phyloP scores from a whole-genome alignment of 2,329 filamentous ascomycete genomes.

The Fusarium sp. region DNA sequence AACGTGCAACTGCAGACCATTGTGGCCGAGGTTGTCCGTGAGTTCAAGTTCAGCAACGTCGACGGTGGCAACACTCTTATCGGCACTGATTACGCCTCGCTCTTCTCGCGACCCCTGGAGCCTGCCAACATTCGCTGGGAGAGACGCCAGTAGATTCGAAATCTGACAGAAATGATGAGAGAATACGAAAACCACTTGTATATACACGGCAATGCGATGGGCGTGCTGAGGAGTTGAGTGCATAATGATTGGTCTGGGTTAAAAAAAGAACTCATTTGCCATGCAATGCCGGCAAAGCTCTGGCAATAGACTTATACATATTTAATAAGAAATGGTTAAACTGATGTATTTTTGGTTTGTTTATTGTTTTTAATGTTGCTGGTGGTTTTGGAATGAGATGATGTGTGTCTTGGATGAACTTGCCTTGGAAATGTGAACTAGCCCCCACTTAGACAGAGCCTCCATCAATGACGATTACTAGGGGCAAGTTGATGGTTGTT shows the following conservation, averaged over 20 bases:
- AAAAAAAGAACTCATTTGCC: slow-evolving; percentile 39
- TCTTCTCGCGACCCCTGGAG: slow-evolving; percentile 80
- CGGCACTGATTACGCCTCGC: slow-evolving; percentile 75
- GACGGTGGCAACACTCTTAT: slow-evolving; percentile 78
- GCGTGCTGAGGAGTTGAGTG: slow-evolving; percentile 44
- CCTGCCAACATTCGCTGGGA: slow-evolving; percentile 83
- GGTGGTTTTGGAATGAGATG: neutral
- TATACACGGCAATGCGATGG: slow-evolving; percentile 43
- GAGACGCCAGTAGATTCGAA: slow-evolving; percentile 62
- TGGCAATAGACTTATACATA: slow-evolving; percentile 40
- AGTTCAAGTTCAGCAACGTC: slow-evolving; percentile 83
- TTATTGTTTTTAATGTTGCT: neutral
- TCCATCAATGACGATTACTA: slow-evolving; percentile 32
- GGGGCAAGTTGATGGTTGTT: neutral
- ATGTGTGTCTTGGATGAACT: neutral
- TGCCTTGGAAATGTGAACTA: slow-evolving; percentile 5
- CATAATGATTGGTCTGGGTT: slow-evolving; percentile 42
- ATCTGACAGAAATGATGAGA: slow-evolving; percentile 20
- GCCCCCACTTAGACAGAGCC: slow-evolving; percentile 24
- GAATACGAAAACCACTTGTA: slow-evolving; percentile 40
- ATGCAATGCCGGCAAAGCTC: slow-evolving; percentile 35
- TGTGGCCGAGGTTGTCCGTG: slow-evolving; percentile 78
- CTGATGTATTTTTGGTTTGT: slow-evolving; percentile 13
- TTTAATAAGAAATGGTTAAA: slow-evolving; percentile 44
- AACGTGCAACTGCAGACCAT: slow-evolving; percentile 93